Percentiles rank a stretch among this genome's conserved stretches.
These are phyloP conservation scores for Aspergillus sparsus DNA, from an alignment of 495 filamentous ascomycete species.

Conservation along the genomic window DNA sequence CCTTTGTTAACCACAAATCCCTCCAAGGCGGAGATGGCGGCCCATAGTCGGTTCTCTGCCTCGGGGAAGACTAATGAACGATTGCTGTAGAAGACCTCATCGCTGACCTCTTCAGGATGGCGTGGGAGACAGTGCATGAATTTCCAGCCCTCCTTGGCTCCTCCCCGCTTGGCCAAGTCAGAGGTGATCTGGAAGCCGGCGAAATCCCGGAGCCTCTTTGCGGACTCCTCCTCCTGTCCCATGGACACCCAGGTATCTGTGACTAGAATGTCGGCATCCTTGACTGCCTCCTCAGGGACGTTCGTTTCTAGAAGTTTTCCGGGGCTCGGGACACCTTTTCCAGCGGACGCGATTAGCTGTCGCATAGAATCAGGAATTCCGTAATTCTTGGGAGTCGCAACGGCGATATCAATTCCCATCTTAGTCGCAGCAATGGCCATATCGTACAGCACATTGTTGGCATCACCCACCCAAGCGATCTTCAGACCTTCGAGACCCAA, in stretches of 20 bases:
- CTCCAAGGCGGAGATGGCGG: conserved; percentile 81
- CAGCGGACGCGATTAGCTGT: conserved; percentile 63
- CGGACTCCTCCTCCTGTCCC: conserved; percentile 87
- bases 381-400: conserved; percentile 84
- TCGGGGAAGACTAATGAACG: conserved; percentile 87
- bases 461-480: conserved; percentile 94
- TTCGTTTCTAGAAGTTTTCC: conserved; percentile 73
- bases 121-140: conserved; percentile 99
- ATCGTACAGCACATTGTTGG: conserved; percentile 96
- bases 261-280: conserved; percentile 83
- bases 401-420: conserved; percentile 78
- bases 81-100: conserved; percentile 87
- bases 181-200: conserved; percentile 86
- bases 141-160: conserved; percentile 87
- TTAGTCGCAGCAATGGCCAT: conserved; percentile 82
- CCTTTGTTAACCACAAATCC: conserved; percentile 91
- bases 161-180: conserved; percentile 77
- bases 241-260: conserved; percentile 98
- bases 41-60: conserved; percentile 92
- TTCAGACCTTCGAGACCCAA: conserved; percentile 80
- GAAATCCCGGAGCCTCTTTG: conserved; percentile 76
- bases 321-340: conserved; percentile 52
- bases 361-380: conserved; percentile 72
- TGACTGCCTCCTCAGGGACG: conserved; percentile 84
- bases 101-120: conserved; percentile 88